phyloP scores from a whole-genome alignment of 495 filamentous ascomycete species.

The Penicillium chermesinum region DNA sequence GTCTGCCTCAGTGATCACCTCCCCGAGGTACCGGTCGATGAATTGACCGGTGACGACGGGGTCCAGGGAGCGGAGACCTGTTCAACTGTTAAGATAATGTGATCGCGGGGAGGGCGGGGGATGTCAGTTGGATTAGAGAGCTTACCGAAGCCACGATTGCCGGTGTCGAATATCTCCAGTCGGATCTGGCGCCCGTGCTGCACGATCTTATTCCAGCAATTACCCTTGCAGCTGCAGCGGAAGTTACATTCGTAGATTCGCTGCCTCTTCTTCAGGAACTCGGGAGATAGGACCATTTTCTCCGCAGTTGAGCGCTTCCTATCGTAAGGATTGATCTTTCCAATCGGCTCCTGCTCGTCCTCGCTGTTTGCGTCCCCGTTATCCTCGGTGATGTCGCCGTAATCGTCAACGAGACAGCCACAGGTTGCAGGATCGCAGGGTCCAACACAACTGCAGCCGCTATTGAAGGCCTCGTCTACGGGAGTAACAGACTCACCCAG shows the following conservation, averaged over 20 bases:
- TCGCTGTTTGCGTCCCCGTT: conserved; percentile 28
- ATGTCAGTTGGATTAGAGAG: not conserved
- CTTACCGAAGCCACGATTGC: conserved; percentile 73
- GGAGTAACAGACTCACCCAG: conserved; percentile 29
- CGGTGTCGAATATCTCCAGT: conserved; percentile 78
- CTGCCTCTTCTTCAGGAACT: conserved; percentile 29
- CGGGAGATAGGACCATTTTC: conserved; percentile 18
- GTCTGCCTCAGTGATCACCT: conserved; percentile 70
- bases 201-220: conserved; percentile 77
- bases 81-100: conserved; percentile 6
- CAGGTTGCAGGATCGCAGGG: conserved; percentile 34
- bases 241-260: conserved; percentile 81
- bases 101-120: not conserved
- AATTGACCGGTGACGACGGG: conserved; percentile 74
- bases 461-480: conserved; percentile 32
- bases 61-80: conserved; percentile 64
- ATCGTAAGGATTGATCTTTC: conserved; percentile 37
- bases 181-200: conserved; percentile 69
- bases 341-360: too few species aligned
- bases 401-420: too few species aligned
- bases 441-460: conserved; percentile 35
- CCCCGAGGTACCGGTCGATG: conserved; percentile 83
- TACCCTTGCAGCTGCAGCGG: conserved; percentile 57
- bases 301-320: not conserved
- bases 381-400: conserved; percentile 28